A percentile compares a stretch with the other conserved stretches of the same genome.
phyloP scores from a whole-genome alignment of 805 yeast species.

The Kuraishia borneana region DNA sequence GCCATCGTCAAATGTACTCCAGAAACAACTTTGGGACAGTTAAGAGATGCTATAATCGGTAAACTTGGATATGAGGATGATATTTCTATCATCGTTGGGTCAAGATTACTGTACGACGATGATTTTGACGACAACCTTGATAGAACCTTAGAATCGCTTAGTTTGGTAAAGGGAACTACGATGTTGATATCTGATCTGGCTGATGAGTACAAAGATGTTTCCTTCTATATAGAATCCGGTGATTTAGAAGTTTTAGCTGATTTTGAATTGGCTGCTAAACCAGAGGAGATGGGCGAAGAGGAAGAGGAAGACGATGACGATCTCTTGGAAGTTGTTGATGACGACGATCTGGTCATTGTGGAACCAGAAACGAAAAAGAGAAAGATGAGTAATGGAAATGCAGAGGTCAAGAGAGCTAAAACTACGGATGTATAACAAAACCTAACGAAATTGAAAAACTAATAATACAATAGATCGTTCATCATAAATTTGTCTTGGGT shows the following conservation, averaged over 20 bases:
- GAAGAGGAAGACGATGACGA: constrained; percentile 5
- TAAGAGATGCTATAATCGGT: constrained; percentile 37
- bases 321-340: constrained; percentile 2
- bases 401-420: background rate
- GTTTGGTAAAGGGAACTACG: constrained; percentile 49
- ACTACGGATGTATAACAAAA: background rate
- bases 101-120: constrained; percentile 61
- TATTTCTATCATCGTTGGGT: constrained; percentile 43
- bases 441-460: background rate
- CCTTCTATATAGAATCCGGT: constrained; percentile 35
- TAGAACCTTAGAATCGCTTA: constrained; percentile 36
- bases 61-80: constrained; percentile 49
- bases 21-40: constrained; percentile 29
- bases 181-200: constrained; percentile 73
- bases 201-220: constrained; percentile 51
- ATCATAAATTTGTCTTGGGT: background rate
- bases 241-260: background rate
- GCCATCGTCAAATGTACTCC: constrained; percentile 31
- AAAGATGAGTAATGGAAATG: background rate
- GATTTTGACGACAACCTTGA: constrained; percentile 77
- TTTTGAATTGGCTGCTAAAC: background rate
- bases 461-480: background rate
- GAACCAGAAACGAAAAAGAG: constrained; percentile 1
- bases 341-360: constrained; percentile 1
- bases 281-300: background rate